Base-by-base conservation (phyloP, 1,284 basidiomycete genomes). In the Leccinum fuscescens region DNA sequence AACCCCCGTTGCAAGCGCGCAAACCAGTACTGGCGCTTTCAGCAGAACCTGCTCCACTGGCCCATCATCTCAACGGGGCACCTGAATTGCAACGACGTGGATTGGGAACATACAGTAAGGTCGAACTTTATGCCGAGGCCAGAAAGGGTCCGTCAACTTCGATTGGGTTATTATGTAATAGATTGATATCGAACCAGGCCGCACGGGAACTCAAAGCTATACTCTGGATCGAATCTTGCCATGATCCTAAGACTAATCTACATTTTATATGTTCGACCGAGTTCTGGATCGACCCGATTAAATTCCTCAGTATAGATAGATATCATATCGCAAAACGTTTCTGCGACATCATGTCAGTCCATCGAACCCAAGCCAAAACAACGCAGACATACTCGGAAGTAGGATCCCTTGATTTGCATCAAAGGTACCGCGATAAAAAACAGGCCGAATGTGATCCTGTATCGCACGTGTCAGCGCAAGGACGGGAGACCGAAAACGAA, bases 351-450 rank as follows among this genome's bases (percentile, higher is more conserved):
- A 29, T 52, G 22, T 51, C 7, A 58, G 29, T 24, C 12, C 5
- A n/a, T 49, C 35, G 4, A 33, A 54, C 24, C n/a, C 11, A 50
- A 44, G 37, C 20, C n/a, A 60, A 56, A 44, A 17, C 3, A 3
- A 33, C 1, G 1, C 4, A 15, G 14, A 73, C 80, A 56, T 62
- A 82, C 80, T 62, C 83, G 71, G 54, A 84, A 71, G 24, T 64
- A 63, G 7, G 68, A 62, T 0, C 82, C 83, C 57, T 77, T 79
- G 39, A 73, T 44, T 61, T 85, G 83, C 4, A 81, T 64, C 22
- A 74, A 56, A 0, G 83, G 82, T 0, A 85, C 75, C 7, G 79
- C 69, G 24, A 82, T 65, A n/a, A 84, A 51, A 69, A 82, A 84
- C 11, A 85, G 64, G 2, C 70, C 82, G 0, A 76, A 65, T 3